These are phyloP conservation scores for Davidsoniella neocaledoniae DNA, from an alignment of 2,329 filamentous ascomycete genomes.

Conservation along the genomic window DNA sequence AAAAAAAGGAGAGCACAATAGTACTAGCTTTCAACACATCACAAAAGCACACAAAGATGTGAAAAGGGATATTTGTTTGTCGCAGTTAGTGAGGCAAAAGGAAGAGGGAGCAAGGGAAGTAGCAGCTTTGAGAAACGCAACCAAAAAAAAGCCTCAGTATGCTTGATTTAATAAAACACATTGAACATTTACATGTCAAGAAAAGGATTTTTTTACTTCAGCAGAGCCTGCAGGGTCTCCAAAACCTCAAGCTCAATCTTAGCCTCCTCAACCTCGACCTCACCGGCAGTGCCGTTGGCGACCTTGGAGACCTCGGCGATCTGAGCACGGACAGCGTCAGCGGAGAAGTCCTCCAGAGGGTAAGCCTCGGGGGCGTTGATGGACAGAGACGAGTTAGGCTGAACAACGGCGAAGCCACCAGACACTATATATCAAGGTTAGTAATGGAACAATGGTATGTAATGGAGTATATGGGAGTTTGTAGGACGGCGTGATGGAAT, in stretches of 20 bases:
- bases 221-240: conserved; percentile 13
- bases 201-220: conserved; percentile 11
- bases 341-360: conserved; percentile 88
- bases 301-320: conserved; percentile 94
- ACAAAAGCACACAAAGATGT: no score
- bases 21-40: no score
- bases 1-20: no score
- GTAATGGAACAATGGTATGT: background rate
- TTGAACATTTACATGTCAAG: no score
- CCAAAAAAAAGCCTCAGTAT: no score
- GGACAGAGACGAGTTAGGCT: conserved; percentile 86
- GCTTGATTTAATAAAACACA: no score
- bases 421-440: conserved; percentile 44
- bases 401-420: conserved; percentile 90
- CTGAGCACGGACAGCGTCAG: conserved; percentile 75
- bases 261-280: conserved; percentile 95
- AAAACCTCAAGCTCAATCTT: conserved; percentile 84
- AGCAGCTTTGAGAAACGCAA: no score
- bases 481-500: background rate
- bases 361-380: conserved; percentile 97
- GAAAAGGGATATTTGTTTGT: no score
- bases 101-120: no score
- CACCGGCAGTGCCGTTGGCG: conserved; percentile 73
- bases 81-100: no score
- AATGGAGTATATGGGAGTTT: background rate